Evolutionary conservation across 2,329 filamentous ascomycete species (phyloP), one percentile per base, ranked within the genome.

Genomic region (Colletotrichum zoysiae): DNA sequence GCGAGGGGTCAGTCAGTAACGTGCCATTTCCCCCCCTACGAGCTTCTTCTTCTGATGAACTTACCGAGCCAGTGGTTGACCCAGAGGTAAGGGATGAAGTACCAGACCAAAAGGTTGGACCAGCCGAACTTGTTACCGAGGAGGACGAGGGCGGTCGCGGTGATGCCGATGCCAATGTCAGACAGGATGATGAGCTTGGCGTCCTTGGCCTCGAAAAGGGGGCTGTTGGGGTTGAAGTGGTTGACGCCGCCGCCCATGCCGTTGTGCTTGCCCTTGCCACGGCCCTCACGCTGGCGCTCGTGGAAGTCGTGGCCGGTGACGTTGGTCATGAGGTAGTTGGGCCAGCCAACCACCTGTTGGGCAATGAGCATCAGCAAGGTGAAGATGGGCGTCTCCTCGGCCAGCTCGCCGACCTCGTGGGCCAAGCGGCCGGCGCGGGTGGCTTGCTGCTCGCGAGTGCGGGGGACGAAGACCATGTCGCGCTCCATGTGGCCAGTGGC

Each of bases 381-480:
- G 76, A 89, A 89, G 77, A 97, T 91, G 60, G 96, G 96, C 0
- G 96, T 97, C 86, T 99, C 96, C 87, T 99, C 96, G 76, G 93
- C 91, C 73, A 99, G 88, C 85, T 99, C 95, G 71, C 89, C 85
- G 71, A 99, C 85, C 84, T 98, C 94, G 82, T 98, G 94, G 65
- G 88, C 86, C 70, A 95, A 78, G 78, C 88, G 89, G 78, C 95
- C 94, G 72, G 95, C 82, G 71, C 92, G 92, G 73, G 87, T 88
- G 75, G 95, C 94, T 79, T 93, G 95, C 80, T 93, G 85, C 76
- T 96, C 90, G 71, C 95, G 92, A 67, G 95, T 97, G 84, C 94
- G 94, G 73, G 96, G 96, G n/a, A 98, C 88, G 81, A 98, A 98
- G 74, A 98, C 96, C 96, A 99, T 99, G 84, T 99, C 96, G 77